Conservation (phyloP, 192 early-diverging fungal genomes). For the Thamnidium elegans region DNA sequence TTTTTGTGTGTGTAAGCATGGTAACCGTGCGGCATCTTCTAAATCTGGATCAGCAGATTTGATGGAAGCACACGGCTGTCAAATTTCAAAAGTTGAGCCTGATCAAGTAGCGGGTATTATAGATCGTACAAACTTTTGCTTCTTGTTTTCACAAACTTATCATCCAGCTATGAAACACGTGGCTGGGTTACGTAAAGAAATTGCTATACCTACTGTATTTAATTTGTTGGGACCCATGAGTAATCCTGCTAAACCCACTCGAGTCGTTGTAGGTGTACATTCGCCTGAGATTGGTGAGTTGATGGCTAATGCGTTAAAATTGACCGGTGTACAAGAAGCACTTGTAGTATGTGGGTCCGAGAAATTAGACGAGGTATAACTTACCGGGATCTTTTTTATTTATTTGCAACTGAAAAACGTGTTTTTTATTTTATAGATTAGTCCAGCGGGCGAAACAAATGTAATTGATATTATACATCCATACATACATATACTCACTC, state of each 20-base stretch:
- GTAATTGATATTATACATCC: conserved; percentile 41
- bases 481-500: not conserved
- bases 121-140: conserved; percentile 72
- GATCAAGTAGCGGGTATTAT: conserved; percentile 66
- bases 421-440: conserved; percentile 55
- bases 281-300: conserved; percentile 71
- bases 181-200: conserved; percentile 70
- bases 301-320: conserved; percentile 78
- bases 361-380: conserved; percentile 84
- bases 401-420: not conserved
- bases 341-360: conserved; percentile 92
- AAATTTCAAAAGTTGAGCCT: conserved; percentile 63
- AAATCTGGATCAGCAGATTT: conserved; percentile 92
- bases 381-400: too few relatives aligned
- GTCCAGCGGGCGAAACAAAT: conserved; percentile 81
- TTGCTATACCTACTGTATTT: conserved; percentile 92
- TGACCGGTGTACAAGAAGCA: conserved; percentile 75
- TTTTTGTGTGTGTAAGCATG: too few relatives aligned
- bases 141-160: conserved; percentile 88
- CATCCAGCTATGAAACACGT: conserved; percentile 89
- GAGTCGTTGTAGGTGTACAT: conserved; percentile 90
- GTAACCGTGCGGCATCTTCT: conserved; percentile 90
- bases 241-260: conserved; percentile 82
- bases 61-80: conserved; percentile 81
- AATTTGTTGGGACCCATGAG: conserved; percentile 91